Base-by-base conservation (phyloP, 2,329 filamentous ascomycete genomes). In the Ceratocystis alfenasii region DNA sequence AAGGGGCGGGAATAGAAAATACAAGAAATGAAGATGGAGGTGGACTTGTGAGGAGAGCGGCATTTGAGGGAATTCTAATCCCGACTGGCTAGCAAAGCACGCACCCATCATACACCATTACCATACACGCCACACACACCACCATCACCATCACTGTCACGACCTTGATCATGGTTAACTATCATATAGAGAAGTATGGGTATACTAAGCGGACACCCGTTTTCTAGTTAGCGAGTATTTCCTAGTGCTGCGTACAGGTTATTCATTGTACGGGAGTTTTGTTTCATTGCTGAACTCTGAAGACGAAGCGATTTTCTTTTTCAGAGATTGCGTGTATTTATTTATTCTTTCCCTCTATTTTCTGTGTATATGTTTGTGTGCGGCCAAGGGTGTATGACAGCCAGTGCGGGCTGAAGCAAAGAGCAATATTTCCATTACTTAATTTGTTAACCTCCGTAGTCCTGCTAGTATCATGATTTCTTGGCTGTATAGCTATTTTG, bases 401-500 rank as follows among this genome's bases (percentile, higher is more conserved):
- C 17, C 1, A 57, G 20, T 30, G 53, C n/a, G 7, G 48, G 5
- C 53, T 12, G 53, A 5, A n/a, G 53, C 28, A 30, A 8, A 30
- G n/a, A 17, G 53, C 12, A 12, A 33, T 57, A n/a, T 57, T 57
- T 57, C 28, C 53, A 57, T 33, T 57, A 57, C 53, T 57, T 57
- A 57, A 57, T 57, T 30, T n/a, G 17, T n/a, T 33, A 28, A 30
- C 30, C 22, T 57, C 53, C 53, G 53, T 30, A 57, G 53, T 33
- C 53, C 53, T 30, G 8, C 53, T 57, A 57, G 53, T 57, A 57
- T 57, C 53, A 57, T 57, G 53, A 57, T 57, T 57, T 57, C 53
- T 57, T 57, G 53, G 53, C 53, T 57, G 36, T 17, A 22, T n/a
- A n/a, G 10, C 2, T 30, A 57, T 33, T 33, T 33, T 30, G 53